Evolutionary conservation across 2,329 filamentous ascomycete genomes (phyloP), one percentile per base, ranked within the genome.

Genomic region (Arthrobotrys conoides): DNA sequence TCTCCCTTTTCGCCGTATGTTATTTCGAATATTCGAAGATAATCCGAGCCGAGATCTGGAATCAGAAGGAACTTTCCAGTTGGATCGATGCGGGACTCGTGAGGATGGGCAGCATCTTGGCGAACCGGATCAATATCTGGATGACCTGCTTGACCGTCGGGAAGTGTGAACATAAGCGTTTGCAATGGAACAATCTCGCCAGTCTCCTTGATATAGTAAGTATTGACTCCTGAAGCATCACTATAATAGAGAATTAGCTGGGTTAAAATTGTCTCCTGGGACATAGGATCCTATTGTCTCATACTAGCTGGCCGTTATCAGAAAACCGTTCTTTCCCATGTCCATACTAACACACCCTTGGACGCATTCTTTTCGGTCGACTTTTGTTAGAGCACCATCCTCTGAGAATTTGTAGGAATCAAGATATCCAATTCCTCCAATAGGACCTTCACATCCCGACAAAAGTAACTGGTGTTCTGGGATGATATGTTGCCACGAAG

Each of bases 31-130:
- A 89, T 84, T 80, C 88, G 89, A 59, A 92, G 83, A 5, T 89
- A 81, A 81, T 93, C 91, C 0, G 88, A 86, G 48, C 91, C 89
- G 4, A 94, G 86, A 81, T 93, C 91, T 0, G 91, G 90, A 8
- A 90, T 87, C 8, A 92, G 82, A 30, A 92, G 81, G 83, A 88
- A 93, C n/a, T 86, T 82, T 5, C 87, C 88, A 1, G 89, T 91
- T 5, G 91, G 91, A 82, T 93, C 91, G 38, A 91, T 82, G 65
- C 91, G 83, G n/a, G 88, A 87, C 82, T 91, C 85, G 83, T 92
- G 91, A 18, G 90, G 90, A 82, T 91, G 89, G 1, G 90, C 85
- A 5, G 86, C 85, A 49, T 88, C 85, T 83, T 92, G 89, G 65
- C 88, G 87, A n/a, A 78, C 75, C 2, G 75, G 4, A 84, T 78